Conservation (phyloP, 192 early-diverging fungal genomes). For the Coemansia sp. region DNA sequence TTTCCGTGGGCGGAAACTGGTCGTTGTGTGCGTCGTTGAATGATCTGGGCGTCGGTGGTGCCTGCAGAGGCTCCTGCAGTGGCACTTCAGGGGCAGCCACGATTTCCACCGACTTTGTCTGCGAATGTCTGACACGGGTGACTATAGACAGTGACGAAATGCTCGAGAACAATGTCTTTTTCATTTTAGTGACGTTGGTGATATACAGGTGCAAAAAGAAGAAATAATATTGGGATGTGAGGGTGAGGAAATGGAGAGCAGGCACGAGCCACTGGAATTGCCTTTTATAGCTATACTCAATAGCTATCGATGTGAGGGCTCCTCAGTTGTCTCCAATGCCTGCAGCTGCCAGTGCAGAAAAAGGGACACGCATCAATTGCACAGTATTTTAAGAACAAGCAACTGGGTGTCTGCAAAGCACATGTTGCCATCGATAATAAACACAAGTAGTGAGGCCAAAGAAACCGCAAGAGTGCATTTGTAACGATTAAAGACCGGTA, state of each 20-base stretch:
- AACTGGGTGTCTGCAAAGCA: background rate
- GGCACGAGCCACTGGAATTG: background rate
- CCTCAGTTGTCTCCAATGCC: background rate
- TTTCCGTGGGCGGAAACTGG: constrained; percentile 1
- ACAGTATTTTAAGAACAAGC: background rate
- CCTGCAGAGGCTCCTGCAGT: background rate
- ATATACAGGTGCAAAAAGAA: background rate
- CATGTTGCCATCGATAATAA: background rate
- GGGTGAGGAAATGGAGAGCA: background rate
- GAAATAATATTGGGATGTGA: background rate
- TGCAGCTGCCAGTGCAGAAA: background rate
- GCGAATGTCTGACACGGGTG: constrained; percentile 1
- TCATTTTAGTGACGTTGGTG: background rate
- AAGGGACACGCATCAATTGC: background rate
- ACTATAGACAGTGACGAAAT: constrained; percentile 23
- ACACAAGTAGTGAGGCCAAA: background rate
- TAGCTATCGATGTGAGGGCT: background rate
- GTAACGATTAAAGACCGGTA: background rate
- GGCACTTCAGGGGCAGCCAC: constrained; percentile 6
- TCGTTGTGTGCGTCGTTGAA: constrained; percentile 19
- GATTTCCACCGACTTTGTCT: constrained; percentile 2
- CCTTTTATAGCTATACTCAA: background rate
- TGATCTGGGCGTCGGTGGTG: constrained; percentile 41
- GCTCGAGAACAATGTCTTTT: constrained; percentile 12
- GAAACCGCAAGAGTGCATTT: background rate